Evolutionary conservation across 1,284 basidiomycete genomes (phyloP).

Genomic region (Sporisorium graminicola): DNA sequence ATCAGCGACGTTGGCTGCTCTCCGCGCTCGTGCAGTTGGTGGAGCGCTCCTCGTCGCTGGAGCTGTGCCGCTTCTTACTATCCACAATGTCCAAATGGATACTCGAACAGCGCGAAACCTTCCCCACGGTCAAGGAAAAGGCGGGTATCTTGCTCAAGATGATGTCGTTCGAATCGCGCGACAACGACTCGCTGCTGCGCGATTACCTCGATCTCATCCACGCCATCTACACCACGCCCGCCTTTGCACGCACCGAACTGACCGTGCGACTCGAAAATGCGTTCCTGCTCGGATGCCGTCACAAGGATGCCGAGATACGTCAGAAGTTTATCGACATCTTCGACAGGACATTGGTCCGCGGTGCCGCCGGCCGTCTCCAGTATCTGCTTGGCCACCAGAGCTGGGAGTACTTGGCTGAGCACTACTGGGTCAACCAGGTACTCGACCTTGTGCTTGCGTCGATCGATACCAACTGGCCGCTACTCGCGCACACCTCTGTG

Average conservation of each 20-base stretch:
- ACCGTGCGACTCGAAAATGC: constrained; percentile 93
- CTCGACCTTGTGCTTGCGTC: constrained; percentile 86
- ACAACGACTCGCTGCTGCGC: constrained; percentile 81
- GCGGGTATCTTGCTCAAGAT: constrained; percentile 90
- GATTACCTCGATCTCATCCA: constrained; percentile 91
- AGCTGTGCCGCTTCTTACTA: constrained; percentile 87
- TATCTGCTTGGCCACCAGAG: constrained; percentile 94
- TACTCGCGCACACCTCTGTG: constrained; percentile 38
- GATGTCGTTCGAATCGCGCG: constrained; percentile 82
- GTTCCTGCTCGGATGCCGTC: constrained; percentile 91
- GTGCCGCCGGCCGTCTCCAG: constrained; percentile 83
- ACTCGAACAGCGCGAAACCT: constrained; percentile 73
- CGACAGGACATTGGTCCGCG: constrained; percentile 87
- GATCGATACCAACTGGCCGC: constrained; percentile 55
- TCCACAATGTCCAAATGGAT: constrained; percentile 91
- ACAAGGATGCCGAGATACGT: constrained; percentile 82
- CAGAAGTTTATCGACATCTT: constrained; percentile 91
- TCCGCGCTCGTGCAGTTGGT: constrained; percentile 82
- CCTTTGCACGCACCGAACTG: constrained; percentile 88
- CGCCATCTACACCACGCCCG: constrained; percentile 91
- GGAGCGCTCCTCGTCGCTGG: constrained; percentile 88
- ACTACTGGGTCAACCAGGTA: constrained; percentile 95
- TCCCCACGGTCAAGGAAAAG: constrained; percentile 95
- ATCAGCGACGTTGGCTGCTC: constrained; percentile 78
- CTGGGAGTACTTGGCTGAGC: constrained; percentile 93